Conservation (phyloP, 108 stramenopile species). For the Nannochloropsis oceanica region DNA sequence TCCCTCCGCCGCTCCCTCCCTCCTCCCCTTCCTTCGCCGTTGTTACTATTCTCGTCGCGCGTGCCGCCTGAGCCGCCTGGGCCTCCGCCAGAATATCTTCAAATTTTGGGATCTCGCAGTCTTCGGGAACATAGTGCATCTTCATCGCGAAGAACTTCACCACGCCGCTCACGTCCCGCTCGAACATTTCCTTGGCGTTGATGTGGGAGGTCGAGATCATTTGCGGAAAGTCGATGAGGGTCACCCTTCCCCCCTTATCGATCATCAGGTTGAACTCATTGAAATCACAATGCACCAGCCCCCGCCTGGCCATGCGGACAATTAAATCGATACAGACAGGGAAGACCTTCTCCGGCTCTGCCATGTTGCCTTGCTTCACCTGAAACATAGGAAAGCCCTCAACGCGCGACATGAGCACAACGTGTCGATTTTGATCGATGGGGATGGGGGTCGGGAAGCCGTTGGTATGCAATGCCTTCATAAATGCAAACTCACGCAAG, state of each 20-base stretch:
- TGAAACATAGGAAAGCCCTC: slow-evolving; percentile 45
- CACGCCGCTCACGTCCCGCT: slow-evolving; percentile 44
- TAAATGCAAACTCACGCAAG: slow-evolving; percentile 81
- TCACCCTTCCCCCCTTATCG: slow-evolving; percentile 66
- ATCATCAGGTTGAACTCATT: slow-evolving; percentile 99
- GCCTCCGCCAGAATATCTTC: slow-evolving; percentile 1
- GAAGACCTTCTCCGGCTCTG: slow-evolving; percentile 75
- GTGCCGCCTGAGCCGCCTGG: background rate
- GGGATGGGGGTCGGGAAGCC: slow-evolving; percentile 85
- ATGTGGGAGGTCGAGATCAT: slow-evolving; percentile 92
- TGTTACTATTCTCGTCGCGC: slow-evolving; percentile 2
- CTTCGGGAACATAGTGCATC: slow-evolving; percentile 19
- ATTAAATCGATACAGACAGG: slow-evolving; percentile 52
- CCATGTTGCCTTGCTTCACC: slow-evolving; percentile 52
- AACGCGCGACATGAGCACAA: slow-evolving; percentile 72
- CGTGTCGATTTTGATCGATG: slow-evolving; percentile 78
- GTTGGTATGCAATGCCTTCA: slow-evolving; percentile 80
- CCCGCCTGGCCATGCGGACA: slow-evolving; percentile 63
- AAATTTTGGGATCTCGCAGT: slow-evolving; percentile 18
- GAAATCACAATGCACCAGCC: slow-evolving; percentile 96
- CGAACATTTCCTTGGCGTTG: slow-evolving; percentile 86
- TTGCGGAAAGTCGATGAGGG: slow-evolving; percentile 98
- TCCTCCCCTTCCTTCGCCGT: background rate
- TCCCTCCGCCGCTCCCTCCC: background rate
- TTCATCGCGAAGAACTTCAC: slow-evolving; percentile 31